Evolutionary conservation across 495 filamentous ascomycete species (phyloP).

Genomic region (Aspergillus cavernicola): DNA sequence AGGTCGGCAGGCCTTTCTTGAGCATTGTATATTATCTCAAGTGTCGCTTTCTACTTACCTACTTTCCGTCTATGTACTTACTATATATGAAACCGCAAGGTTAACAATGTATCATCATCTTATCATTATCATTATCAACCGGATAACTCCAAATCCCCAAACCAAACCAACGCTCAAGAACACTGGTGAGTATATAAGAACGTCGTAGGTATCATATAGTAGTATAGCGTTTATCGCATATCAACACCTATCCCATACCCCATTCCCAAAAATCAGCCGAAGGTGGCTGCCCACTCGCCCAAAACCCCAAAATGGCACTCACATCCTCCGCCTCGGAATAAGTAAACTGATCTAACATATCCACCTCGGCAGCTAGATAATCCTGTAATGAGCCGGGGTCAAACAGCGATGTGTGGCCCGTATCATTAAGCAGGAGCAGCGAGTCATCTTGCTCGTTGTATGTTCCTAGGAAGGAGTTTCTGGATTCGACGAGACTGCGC

Average conservation of each 20-base stretch:
- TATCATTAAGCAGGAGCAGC: conserved; percentile 2
- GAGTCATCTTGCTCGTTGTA: conserved; percentile 9
- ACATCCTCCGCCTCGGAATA: conserved; percentile 4
- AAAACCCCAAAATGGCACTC: neutral
- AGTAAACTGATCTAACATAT: neutral
- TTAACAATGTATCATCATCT: too few species aligned
- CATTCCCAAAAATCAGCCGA: neutral
- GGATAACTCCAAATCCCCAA: too few species aligned
- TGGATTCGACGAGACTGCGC: conserved; percentile 2
- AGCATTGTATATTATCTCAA: too few species aligned
- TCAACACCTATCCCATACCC: neutral
- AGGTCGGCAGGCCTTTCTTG: neutral
- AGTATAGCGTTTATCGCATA: too few species aligned
- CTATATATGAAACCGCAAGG: neutral
- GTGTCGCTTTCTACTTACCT: too few species aligned
- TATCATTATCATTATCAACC: too few species aligned
- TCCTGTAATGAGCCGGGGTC: conserved; percentile 1
- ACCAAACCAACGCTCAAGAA: too few species aligned
- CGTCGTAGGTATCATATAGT: too few species aligned
- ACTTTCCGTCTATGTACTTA: neutral
- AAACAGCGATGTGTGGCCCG: neutral
- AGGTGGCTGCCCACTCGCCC: conserved; percentile 4
- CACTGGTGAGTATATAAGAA: too few species aligned
- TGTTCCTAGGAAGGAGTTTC: conserved; percentile 2
- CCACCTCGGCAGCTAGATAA: conserved; percentile 2